Percentiles rank a stretch among this genome's conserved stretches.
phyloP scores from a whole-genome alignment of 352 stramenopile species.

The Pseudoperonospora humuli region DNA sequence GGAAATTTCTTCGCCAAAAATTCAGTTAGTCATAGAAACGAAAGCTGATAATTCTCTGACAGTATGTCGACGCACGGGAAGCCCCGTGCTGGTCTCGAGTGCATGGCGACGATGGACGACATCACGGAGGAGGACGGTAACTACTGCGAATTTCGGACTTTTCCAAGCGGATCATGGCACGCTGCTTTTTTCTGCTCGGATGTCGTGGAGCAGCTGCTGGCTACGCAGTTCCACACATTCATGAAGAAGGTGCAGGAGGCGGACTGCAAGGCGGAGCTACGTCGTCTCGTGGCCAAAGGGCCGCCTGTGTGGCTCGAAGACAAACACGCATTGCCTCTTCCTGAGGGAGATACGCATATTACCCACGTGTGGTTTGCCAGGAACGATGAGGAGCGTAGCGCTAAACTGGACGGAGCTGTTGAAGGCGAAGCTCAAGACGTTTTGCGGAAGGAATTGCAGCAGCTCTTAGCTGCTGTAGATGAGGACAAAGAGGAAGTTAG shows the following conservation, averaged over 20 bases:
- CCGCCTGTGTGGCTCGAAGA: slow-evolving; percentile 91
- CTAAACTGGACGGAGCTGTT: slow-evolving; percentile 83
- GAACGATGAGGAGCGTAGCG: slow-evolving; percentile 73
- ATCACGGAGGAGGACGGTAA: slow-evolving; percentile 87
- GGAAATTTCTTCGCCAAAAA: no score
- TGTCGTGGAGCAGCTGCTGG: slow-evolving; percentile 77
- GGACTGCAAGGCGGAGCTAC: slow-evolving; percentile 92
- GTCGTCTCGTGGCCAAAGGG: slow-evolving; percentile 84
- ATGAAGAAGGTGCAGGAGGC: slow-evolving; percentile 90
- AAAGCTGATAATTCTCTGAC: not conserved
- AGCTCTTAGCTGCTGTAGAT: slow-evolving; percentile 71
- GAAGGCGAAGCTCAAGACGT: slow-evolving; percentile 78
- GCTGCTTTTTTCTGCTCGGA: slow-evolving; percentile 66
- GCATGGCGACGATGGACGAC: slow-evolving; percentile 92
- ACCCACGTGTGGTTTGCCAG: slow-evolving; percentile 85
- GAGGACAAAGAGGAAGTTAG: slow-evolving; percentile 72
- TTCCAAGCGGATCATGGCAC: slow-evolving; percentile 85
- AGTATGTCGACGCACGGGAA: slow-evolving; percentile 54
- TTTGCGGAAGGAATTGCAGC: slow-evolving; percentile 62
- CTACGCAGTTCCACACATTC: slow-evolving; percentile 89
- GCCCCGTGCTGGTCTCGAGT: slow-evolving; percentile 84
- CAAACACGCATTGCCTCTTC: slow-evolving; percentile 84
- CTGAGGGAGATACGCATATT: slow-evolving; percentile 87
- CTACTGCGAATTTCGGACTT: slow-evolving; percentile 91
- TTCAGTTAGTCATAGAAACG: no score